Evolutionary conservation across 1,139 yeast genomes (phyloP), one percentile per base, ranked within the genome.

Genomic region (Sugiyamaella castrensis): DNA sequence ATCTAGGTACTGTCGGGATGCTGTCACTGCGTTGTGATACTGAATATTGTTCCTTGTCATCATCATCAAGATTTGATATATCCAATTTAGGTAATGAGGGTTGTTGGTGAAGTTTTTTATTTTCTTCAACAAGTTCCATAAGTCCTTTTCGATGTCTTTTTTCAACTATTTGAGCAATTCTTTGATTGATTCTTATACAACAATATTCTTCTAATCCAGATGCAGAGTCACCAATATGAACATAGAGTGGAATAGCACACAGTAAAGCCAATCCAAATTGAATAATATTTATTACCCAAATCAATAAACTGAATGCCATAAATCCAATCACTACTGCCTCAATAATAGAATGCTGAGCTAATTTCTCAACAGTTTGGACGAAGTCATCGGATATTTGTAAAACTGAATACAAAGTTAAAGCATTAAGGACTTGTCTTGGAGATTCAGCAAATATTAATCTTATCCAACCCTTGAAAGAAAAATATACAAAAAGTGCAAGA

Each of bases 391-490:
- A 62, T 19, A 75, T 62, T 41, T 73, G 61, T 42, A 78, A 66
- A 15, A 80, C 80, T 2, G 80, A 74, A 61, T 83, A 74, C 33
- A 85, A 67, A 0, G 96, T 87, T 56, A 86, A 70, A 27, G 89
- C 85, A 63, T 88, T 88, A 57, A 88, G 78, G 2, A 84, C 84
- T 68, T 88, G 96, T 66, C 96, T 77, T n/a, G 96, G 96, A 5
- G 91, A 77, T 59, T 88, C 96, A 0, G 95, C 91, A 40, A 86
- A 71, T 15, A 85, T 58, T 32, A 86, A 72, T 51, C 79, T 79
- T 12, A 82, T 64, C 63, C 92, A 87, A 43, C 78, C 76, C 55
- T 82, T 81, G 48, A 87, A 68, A 51, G 87, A 84, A 60, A 79
- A 80, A 65, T 81, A 87, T 4, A 83, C 76, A 58, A 79, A 79